Evolutionary conservation across 2,329 filamentous ascomycete species (phyloP).

Genomic region (Pseudogymnoascus sp.): DNA sequence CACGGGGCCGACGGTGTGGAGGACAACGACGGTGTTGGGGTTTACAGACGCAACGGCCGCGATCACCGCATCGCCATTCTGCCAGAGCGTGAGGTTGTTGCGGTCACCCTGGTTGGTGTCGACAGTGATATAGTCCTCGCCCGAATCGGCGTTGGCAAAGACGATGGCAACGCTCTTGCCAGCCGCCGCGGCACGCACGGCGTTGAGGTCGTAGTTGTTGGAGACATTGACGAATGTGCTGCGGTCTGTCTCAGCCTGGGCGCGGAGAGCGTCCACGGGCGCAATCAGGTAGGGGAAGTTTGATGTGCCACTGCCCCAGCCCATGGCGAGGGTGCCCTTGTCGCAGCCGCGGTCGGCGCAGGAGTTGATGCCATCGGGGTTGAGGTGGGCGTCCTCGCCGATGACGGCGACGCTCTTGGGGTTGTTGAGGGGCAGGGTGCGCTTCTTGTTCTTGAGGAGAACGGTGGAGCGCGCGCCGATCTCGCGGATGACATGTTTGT

Average conservation of each 20-base stretch:
- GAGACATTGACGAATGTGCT: slow-evolving; percentile 57
- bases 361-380: slow-evolving; percentile 66
- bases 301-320: slow-evolving; percentile 68
- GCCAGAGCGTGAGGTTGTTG: slow-evolving; percentile 87
- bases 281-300: slow-evolving; percentile 70
- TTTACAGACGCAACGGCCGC: slow-evolving; percentile 67
- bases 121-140: slow-evolving; percentile 77
- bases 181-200: slow-evolving; percentile 56
- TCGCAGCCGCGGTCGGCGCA: slow-evolving; percentile 51
- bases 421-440: slow-evolving; percentile 65
- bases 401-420: slow-evolving; percentile 69
- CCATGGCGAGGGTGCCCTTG: slow-evolving; percentile 59
- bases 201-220: slow-evolving; percentile 43
- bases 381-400: slow-evolving; percentile 74
- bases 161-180: slow-evolving; percentile 66
- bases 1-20: slow-evolving; percentile 78
- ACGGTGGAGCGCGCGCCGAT: slow-evolving; percentile 75
- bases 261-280: slow-evolving; percentile 60
- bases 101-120: slow-evolving; percentile 82
- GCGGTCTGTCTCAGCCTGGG: slow-evolving; percentile 50
- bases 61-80: slow-evolving; percentile 70
- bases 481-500: slow-evolving; percentile 63
- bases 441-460: slow-evolving; percentile 72
- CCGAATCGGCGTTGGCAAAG: slow-evolving; percentile 79
- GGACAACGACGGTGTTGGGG: slow-evolving; percentile 85